These are phyloP conservation scores for Anthostomella pinea DNA, from an alignment of 2,329 filamentous ascomycete species.

Conservation along the genomic window DNA sequence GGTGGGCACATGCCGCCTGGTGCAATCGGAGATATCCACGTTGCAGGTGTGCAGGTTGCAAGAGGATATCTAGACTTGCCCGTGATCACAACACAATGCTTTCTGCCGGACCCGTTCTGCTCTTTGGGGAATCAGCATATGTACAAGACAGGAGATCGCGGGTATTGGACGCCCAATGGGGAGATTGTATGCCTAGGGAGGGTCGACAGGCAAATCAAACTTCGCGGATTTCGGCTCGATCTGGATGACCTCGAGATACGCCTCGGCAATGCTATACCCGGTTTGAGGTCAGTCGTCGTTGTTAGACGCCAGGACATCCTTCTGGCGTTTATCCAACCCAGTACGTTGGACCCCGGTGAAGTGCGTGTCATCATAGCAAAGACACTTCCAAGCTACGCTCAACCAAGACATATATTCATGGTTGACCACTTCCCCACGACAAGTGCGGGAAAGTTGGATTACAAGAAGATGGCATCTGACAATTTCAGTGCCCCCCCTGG, in stretches of 20 bases:
- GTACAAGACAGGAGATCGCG: conserved; percentile 8
- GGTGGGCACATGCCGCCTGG: conserved; percentile 30
- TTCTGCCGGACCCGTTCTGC: conserved; percentile 1
- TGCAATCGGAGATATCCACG: conserved; percentile 39
- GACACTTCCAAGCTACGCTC: not conserved
- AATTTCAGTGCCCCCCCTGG: too few relatives aligned
- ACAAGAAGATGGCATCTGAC: conserved; percentile 2
- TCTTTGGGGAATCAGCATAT: not conserved
- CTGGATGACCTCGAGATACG: conserved; percentile 7
- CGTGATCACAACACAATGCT: too few relatives aligned
- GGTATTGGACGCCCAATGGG: conserved; percentile 1
- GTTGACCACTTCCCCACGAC: conserved; percentile 6
- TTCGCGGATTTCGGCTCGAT: conserved; percentile 7
- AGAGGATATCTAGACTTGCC: conserved; percentile 37
- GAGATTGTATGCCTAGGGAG: conserved; percentile 2
- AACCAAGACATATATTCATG: conserved; percentile 1
- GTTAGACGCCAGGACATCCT: not conserved
- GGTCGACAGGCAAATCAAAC: conserved; percentile 8
- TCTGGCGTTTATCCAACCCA: not conserved
- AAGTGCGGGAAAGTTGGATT: conserved; percentile 7
- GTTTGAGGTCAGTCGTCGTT: not conserved
- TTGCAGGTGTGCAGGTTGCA: conserved; percentile 42
- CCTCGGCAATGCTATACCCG: not conserved
- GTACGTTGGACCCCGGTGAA: not conserved
- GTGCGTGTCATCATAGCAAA: not conserved